A percentile compares a stretch with the other conserved stretches of the same genome.
Evolutionary conservation across 192 early-diverging fungal species (phyloP).

Genomic region (Backusella australiensis): DNA sequence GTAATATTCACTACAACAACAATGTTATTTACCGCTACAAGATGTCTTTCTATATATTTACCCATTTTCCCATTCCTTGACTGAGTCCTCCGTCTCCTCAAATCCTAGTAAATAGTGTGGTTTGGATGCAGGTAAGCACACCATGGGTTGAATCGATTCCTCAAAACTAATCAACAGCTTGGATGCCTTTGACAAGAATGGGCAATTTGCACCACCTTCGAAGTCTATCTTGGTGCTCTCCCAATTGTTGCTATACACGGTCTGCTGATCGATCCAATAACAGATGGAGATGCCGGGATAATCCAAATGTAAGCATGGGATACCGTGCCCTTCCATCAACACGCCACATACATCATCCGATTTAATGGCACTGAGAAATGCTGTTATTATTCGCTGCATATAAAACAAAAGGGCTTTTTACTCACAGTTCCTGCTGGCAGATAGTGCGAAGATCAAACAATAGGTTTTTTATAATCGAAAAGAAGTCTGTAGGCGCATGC

Average conservation of each 20-base stretch:
- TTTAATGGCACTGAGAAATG: conserved; percentile 8
- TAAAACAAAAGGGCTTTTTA: not conserved
- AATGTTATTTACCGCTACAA: not conserved
- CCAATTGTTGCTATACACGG: conserved; percentile 14
- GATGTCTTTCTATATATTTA: not conserved
- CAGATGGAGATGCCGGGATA: conserved; percentile 29
- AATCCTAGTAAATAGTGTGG: conserved; percentile 23
- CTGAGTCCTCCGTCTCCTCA: conserved; percentile 28
- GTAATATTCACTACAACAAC: conserved; percentile 14
- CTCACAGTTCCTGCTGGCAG: conserved; percentile 31
- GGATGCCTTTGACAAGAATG: not conserved
- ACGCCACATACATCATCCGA: conserved; percentile 14
- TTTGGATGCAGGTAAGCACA: conserved; percentile 16
- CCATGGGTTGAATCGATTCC: conserved; percentile 6
- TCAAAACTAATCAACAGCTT: conserved; percentile 27
- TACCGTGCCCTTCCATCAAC: conserved; percentile 32
- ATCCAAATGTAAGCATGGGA: conserved; percentile 28
- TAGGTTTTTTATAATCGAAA: conserved; percentile 15
- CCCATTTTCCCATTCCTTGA: conserved; percentile 19
- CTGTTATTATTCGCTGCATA: not conserved
- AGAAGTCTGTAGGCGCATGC: conserved; percentile 27
- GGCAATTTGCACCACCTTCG: conserved; percentile 7
- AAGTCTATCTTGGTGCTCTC: not conserved
- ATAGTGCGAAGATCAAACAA: conserved; percentile 23
- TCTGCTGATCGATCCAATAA: conserved; percentile 26